Evolutionary conservation across 805 yeast species (phyloP).

Genomic region (Lachancea waltii): DNA sequence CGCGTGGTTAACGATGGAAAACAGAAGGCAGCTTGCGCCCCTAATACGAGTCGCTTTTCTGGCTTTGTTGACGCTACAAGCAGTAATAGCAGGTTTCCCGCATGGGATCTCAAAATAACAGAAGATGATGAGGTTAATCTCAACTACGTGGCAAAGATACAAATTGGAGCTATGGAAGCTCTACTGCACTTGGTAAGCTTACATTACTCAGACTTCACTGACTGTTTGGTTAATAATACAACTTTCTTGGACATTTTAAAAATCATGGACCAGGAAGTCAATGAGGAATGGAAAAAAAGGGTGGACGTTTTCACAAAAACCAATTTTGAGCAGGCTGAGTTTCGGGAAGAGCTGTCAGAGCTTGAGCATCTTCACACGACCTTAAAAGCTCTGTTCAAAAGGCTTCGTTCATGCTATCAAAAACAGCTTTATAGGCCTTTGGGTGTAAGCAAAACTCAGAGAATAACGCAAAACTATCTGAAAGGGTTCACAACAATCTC

Average conservation of each 20-base stretch:
- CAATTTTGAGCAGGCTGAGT: conserved; percentile 1
- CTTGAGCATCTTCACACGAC: conserved; percentile 26
- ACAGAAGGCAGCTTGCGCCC: conserved; percentile 25
- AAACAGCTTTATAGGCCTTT: conserved; percentile 63
- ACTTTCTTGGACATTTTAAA: conserved; percentile 59
- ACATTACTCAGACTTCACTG: conserved; percentile 69
- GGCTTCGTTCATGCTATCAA: conserved; percentile 61
- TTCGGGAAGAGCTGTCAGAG: conserved; percentile 18
- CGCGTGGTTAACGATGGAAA: conserved; percentile 23
- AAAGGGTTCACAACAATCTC: conserved; percentile 17
- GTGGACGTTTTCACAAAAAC: conserved; percentile 30
- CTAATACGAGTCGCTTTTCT: conserved; percentile 23
- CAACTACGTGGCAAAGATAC: conserved; percentile 66
- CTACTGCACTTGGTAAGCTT: conserved; percentile 62
- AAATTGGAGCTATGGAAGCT: conserved; percentile 75
- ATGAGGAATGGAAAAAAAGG: conserved; percentile 43
- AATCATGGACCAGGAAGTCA: conserved; percentile 59
- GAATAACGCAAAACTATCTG: conserved; percentile 18
- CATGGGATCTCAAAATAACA: conserved; percentile 44
- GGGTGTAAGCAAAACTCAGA: conserved; percentile 21
- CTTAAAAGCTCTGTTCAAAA: conserved; percentile 46
- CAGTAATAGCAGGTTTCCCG: conserved; percentile 43
- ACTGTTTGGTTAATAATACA: conserved; percentile 53
- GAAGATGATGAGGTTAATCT: conserved; percentile 51
- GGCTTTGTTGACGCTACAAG: conserved; percentile 25